Evolutionary conservation across 345 rosid species (phyloP), one percentile per base, ranked within the genome.

Genomic region (Mallotus nudiflorus): DNA sequence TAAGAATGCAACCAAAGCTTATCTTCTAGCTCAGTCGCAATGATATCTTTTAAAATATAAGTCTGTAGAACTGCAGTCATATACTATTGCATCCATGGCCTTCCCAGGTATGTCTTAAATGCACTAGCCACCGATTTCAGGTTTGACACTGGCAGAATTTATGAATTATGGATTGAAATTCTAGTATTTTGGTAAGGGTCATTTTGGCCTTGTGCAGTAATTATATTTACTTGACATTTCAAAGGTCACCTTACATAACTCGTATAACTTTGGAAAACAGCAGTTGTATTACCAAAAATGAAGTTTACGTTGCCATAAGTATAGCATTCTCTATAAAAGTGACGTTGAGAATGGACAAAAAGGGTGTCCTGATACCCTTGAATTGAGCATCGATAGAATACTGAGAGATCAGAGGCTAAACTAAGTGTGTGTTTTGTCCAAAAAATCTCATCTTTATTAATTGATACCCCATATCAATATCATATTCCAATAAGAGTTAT

Each of bases 201-300:
- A 29, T 80, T 79, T 0, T 92, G 89, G 54, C 86, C 92, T 69
- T 91, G 97, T 1, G 97, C 97, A 0, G 97, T 91, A 60, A 91
- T 85, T 62, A 86, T 62, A 57, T 87, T 88, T 45, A 87, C 82
- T 75, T 91, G 93, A 0, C 96, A 95, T 11, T 59, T 65, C 5
- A 86, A 63, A 0, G 98, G 98, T 4, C 79, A 72, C 10, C 96
- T 45, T 0, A 74, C 93, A 1, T 74, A 78, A n/a, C 90, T 90
- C 37, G 82, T 69, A 52, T 87, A 92, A 25, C 82, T 90, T 19
- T 92, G 98, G 54, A 92, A 81, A 31, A 92, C 93, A 0, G 83
- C 98, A 0, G 98, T 95, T 6, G 96, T 96, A 29, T 92, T 92
- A 5, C 96, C 98, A 9, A 92, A 92, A 46, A 92, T 90, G 78